Evolutionary conservation across 148 eudicot genomes (phyloP).

Genomic region (Gaultheria prostrata): DNA sequence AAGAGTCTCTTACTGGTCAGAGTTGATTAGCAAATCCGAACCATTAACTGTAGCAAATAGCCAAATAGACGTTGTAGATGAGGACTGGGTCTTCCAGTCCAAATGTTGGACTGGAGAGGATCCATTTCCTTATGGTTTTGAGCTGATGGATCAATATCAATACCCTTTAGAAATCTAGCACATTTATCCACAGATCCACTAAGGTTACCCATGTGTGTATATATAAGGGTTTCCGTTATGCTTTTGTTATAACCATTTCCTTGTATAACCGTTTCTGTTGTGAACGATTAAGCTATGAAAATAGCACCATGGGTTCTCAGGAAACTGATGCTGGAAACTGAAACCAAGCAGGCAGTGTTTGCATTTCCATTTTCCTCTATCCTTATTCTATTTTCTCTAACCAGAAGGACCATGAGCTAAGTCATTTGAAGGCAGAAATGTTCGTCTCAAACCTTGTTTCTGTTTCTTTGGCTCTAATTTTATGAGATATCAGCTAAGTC

Average conservation of each 20-base stretch:
- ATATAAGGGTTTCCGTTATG: neutral
- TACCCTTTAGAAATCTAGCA: neutral
- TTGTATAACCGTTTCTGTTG: neutral
- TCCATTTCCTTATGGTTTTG: too few relatives aligned
- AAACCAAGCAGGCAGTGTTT: neutral
- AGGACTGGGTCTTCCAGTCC: too few relatives aligned
- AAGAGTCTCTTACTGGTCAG: too few relatives aligned
- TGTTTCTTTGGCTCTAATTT: too few relatives aligned
- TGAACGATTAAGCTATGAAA: neutral
- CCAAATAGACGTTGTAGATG: too few relatives aligned
- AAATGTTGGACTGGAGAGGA: too few relatives aligned
- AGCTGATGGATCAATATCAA: too few relatives aligned
- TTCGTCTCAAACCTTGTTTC: too few relatives aligned
- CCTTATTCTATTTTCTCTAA: neutral
- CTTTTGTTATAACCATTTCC: too few relatives aligned
- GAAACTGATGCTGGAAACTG: neutral
- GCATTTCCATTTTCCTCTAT: neutral
- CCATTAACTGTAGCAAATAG: too few relatives aligned
- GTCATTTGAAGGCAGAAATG: too few relatives aligned
- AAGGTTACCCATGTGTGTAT: neutral
- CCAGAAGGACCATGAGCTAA: neutral
- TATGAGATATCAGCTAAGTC: neutral
- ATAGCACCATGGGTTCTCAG: neutral
- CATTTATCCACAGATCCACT: neutral
- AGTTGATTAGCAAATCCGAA: too few relatives aligned